Base-by-base conservation (phyloP, 139 green algal species). In the Chlamydomonas schloesseri region DNA sequence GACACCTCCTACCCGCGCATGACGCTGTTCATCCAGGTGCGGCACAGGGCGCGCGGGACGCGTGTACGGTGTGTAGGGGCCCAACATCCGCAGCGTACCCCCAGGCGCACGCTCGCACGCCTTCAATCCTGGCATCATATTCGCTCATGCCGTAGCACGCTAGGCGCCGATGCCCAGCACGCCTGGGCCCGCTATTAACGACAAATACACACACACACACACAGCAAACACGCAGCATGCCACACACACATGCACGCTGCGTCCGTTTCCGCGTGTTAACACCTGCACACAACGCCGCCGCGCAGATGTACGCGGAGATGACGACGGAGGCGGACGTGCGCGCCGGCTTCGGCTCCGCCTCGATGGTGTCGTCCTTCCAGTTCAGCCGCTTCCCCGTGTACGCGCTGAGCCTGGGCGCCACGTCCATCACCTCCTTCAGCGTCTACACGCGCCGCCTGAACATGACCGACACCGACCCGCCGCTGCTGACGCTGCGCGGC, bases 401-500 rank as follows among this genome's bases (percentile, higher is more conserved):
- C 20, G 46, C 69, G 26, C 71, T 75, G 28, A 60, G 69, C 24
- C 81, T 87, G 55, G 69, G 79, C 42, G 15, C 15, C 50, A 87
- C 69, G 20, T 57, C 2, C 50, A 23, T 55, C 53, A 80, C 53
- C 18, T 21, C 1, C 33, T 87, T 71, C 53, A 60, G 3, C 36
- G 75, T 89, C n/a, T 85, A 77, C 68, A 75, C 29, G 9, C 34
- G 67, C 29, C 87, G 87, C 67, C 36, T 91, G 0, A 83, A 82
- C 65, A 46, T 31, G 29, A 64, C 34, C 31, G 87, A 91, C 75
- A n/a, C 50, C 37, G 29, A 18, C 14, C 87, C 74, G 18, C 87
- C 87, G 29, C 55, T 80, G 50, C 71, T 88, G 33, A 78, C 65
- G 5, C 65, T 88, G 17, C 34, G 34, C 21, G 87, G 87, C 36